A percentile compares a stretch with the other conserved stretches of the same genome.
Conservation (phyloP, 1,284 basidiomycete genomes). For the Naganishia cerealis region DNA sequence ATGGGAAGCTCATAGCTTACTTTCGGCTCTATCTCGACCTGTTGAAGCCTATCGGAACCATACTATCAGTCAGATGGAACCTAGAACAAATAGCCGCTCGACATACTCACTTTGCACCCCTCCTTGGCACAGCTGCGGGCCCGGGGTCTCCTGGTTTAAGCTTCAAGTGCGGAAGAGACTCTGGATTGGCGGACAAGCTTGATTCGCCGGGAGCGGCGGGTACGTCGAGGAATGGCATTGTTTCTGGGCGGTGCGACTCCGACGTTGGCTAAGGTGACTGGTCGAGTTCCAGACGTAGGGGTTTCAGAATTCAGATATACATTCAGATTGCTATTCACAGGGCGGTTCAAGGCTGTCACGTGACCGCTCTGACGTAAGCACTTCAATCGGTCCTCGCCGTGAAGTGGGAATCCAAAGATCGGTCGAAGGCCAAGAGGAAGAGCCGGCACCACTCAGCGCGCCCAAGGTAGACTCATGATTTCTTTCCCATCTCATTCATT, state of each 20-base stretch:
- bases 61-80: not conserved
- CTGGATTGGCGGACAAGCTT: not conserved
- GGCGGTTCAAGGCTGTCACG: not conserved
- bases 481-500: not conserved
- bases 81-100: not conserved
- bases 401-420: conserved; percentile 4
- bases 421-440: not conserved
- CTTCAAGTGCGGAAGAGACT: conserved; percentile 29
- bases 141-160: conserved; percentile 27
- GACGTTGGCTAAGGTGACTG: not conserved
- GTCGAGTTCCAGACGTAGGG: too few relatives aligned
- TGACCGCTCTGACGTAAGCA: conserved; percentile 10
- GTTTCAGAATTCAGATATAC: not conserved
- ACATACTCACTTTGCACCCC: conserved; percentile 22
- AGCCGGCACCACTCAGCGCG: not conserved
- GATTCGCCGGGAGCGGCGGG: conserved; percentile 20
- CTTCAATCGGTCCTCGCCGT: not conserved
- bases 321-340: not conserved
- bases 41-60: conserved; percentile 15
- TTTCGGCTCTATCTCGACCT: conserved; percentile 30
- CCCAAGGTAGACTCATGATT: not conserved
- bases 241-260: not conserved
- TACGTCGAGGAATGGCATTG: conserved; percentile 34
- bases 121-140: conserved; percentile 19
- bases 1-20: not conserved